phyloP scores from a whole-genome alignment of 2,329 filamentous ascomycete genomes.

The Aspergillus sp. region DNA sequence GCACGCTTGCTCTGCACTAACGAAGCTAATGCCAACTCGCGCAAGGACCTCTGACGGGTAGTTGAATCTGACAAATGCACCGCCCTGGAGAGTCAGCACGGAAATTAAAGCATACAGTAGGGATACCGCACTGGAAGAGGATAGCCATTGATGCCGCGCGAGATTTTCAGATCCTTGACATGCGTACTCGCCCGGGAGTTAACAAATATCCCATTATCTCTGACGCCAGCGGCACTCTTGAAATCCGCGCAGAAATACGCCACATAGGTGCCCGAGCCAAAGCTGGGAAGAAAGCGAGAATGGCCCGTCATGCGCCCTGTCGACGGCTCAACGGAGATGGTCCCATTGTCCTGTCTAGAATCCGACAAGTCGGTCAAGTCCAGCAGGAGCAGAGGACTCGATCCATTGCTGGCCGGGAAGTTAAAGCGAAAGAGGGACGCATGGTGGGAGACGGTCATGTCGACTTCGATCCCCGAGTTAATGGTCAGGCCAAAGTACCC shows the following conservation, averaged over 20 bases:
- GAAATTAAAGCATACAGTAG: neutral
- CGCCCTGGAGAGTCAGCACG: conserved; percentile 36
- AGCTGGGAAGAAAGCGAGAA: conserved; percentile 54
- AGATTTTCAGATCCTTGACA: conserved; percentile 46
- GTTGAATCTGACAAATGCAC: conserved; percentile 56
- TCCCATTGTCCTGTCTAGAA: conserved; percentile 50
- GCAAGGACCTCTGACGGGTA: conserved; percentile 45
- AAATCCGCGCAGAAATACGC: conserved; percentile 62
- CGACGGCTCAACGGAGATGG: conserved; percentile 45
- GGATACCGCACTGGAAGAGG: conserved; percentile 30
- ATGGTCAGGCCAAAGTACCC: conserved; percentile 58
- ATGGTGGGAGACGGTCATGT: conserved; percentile 58
- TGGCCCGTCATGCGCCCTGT: conserved; percentile 55
- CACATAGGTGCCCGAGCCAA: conserved; percentile 51
- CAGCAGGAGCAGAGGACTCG: conserved; percentile 52
- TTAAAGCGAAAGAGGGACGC: conserved; percentile 57
- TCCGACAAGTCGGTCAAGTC: conserved; percentile 57
- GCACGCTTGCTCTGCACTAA: conserved; percentile 57
- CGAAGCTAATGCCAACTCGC: conserved; percentile 61
- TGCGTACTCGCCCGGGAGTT: conserved; percentile 50
- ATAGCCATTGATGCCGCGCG: conserved; percentile 50
- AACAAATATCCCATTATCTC: conserved; percentile 54
- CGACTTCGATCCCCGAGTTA: conserved; percentile 47
- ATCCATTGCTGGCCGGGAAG: conserved; percentile 38
- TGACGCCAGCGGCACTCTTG: conserved; percentile 41